phyloP scores from a whole-genome alignment of 352 stramenopile species.

The Pythium scleroteichum region DNA sequence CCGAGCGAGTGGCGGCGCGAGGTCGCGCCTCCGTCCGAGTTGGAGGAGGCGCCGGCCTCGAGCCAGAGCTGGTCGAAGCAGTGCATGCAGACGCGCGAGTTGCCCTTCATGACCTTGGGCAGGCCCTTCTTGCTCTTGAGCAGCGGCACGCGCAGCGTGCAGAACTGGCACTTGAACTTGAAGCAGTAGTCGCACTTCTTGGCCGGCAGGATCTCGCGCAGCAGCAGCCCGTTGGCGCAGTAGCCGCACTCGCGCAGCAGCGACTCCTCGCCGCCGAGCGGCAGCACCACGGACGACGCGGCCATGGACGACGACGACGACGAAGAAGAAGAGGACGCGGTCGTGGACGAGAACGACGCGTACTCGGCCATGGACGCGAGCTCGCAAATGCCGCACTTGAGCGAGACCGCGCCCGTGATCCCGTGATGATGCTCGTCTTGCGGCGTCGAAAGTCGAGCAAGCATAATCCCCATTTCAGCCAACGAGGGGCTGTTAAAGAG shows the following conservation, averaged over 20 bases:
- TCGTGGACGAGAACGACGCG: slow-evolving; percentile 9
- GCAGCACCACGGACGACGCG: background rate
- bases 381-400: too few relatives aligned
- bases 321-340: slow-evolving; percentile 11
- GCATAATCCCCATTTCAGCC: too few relatives aligned
- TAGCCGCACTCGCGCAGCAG: slow-evolving; percentile 29
- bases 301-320: background rate
- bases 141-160: slow-evolving; percentile 58
- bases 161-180: slow-evolving; percentile 61
- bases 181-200: slow-evolving; percentile 65
- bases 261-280: slow-evolving; percentile 3
- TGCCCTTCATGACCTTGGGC: slow-evolving; percentile 51
- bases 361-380: too few relatives aligned
- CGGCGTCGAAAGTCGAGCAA: too few relatives aligned
- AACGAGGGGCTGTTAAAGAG: too few relatives aligned
- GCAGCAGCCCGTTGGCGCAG: slow-evolving; percentile 49
- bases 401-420: too few relatives aligned
- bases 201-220: slow-evolving; percentile 50
- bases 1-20: background rate
- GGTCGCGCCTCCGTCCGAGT: background rate
- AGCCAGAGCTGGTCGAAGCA: slow-evolving; percentile 51
- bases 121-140: slow-evolving; percentile 40
- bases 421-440: too few relatives aligned
- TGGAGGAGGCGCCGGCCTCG: slow-evolving; percentile 25
- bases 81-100: slow-evolving; percentile 54